Evolutionary conservation across 2,329 filamentous ascomycete species (phyloP), one percentile per base, ranked within the genome.

Genomic region (Didymella arachidicola): DNA sequence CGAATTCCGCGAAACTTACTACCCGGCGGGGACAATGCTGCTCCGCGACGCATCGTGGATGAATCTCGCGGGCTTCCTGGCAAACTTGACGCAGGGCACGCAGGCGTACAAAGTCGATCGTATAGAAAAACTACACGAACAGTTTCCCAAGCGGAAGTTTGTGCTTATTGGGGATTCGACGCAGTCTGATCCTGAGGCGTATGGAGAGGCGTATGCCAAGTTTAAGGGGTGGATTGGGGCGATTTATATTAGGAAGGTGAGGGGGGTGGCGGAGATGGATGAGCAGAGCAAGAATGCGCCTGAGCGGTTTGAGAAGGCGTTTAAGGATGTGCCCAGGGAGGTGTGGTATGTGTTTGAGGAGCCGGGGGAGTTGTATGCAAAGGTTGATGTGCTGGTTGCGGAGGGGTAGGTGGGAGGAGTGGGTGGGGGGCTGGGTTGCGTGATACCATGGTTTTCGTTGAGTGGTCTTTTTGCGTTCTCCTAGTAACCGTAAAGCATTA

Each of bases 111-210:
- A 98, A 77, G 85, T 90, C 11, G 86, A 89, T 57, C 87, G 90
- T 18, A 92, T 97, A 77, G 83, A 84, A 57, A 92, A 92, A 78
- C 86, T 98, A 26, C 85, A 92, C 66, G 77, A 79, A 1, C 95
- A 91, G 90, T 82, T 97, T 47, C 94, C 94, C 0, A 83, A 84
- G 66, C 83, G 91, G 60, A 90, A 89, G 68, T 89, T 96, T 79
- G 86, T 98, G 62, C 89, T 89, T 66, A 88, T 98, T 64, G 94
- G 94, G 0, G 94, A 98, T 77, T 94, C 89, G 38, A 97, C 93
- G 0, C 94, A 97, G 77, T 89, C 87, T 26, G 94, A 98, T 68
- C 93, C 94, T 0, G 94, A 98, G 74, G 87, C 91, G 0, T 98
- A 97, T 72, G 93, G 89, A 27, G 88, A 93, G 66, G 87, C 92